These are phyloP conservation scores for Sisymbrium altissimum DNA, from an alignment of 345 rosid genomes.

Conservation along the genomic window DNA sequence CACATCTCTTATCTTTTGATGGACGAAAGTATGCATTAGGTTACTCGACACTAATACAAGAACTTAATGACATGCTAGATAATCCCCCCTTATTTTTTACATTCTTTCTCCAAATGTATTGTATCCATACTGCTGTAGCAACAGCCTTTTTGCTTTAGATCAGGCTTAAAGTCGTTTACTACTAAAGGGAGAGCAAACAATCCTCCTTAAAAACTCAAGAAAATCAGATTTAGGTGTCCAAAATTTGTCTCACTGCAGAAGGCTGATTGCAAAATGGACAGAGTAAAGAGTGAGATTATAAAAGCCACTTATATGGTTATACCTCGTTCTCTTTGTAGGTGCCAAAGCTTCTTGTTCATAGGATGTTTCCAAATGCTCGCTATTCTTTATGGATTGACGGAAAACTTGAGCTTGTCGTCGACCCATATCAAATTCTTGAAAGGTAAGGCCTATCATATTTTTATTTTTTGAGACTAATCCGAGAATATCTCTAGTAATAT, in stretches of 20 bases:
- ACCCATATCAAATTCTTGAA: conserved; percentile 96
- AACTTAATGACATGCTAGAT: neutral
- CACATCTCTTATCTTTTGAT: conserved; percentile 5
- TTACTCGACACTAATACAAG: neutral
- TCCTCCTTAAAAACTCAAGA: neutral
- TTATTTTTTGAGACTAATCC: neutral
- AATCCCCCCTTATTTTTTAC: neutral
- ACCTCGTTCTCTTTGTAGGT: conserved; percentile 18
- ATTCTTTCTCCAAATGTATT: neutral
- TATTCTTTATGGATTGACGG: conserved; percentile 98
- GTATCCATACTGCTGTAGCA: conserved; percentile 1
- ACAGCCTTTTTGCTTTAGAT: neutral
- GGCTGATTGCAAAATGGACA: neutral
- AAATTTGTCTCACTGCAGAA: neutral
- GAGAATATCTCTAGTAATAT: neutral
- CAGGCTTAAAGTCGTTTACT: neutral
- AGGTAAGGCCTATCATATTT: conserved; percentile 48
- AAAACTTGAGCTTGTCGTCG: conserved; percentile 89
- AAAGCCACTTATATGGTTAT: neutral
- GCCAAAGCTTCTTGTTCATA: conserved; percentile 52
- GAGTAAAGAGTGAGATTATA: neutral
- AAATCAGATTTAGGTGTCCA: neutral
- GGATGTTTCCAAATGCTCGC: conserved; percentile 91
- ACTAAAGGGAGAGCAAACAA: neutral
- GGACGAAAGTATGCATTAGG: neutral